Conservation (phyloP, 192 early-diverging fungal species). For the Geranomyces michiganensis region DNA sequence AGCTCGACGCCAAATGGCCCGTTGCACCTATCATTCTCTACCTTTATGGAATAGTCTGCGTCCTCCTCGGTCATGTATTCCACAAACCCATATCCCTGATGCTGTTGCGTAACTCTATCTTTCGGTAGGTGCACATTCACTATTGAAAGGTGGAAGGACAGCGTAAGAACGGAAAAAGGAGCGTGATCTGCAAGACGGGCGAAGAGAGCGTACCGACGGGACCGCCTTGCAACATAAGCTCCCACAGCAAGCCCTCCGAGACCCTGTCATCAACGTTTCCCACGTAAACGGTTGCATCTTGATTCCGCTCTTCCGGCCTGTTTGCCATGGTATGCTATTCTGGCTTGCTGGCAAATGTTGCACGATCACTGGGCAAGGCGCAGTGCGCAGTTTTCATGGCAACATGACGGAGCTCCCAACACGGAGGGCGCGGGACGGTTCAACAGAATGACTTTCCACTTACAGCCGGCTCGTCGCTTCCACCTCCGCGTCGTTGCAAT, state of each 20-base stretch:
- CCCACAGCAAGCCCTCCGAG: conserved; percentile 93
- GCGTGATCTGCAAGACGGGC: too few species aligned
- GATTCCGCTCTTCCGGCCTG: conserved; percentile 79
- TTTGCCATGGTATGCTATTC: conserved; percentile 16
- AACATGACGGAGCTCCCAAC: too few species aligned
- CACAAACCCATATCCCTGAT: conserved; percentile 95
- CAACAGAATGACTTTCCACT: too few species aligned
- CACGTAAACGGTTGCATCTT: conserved; percentile 96
- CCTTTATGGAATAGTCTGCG: conserved; percentile 92
- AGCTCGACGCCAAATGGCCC: too few species aligned
- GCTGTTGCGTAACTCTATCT: conserved; percentile 91
- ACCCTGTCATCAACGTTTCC: conserved; percentile 96
- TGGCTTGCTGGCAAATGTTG: too few species aligned
- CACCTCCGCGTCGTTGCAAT: background rate
- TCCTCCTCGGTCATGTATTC: conserved; percentile 94
- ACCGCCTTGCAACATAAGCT: conserved; percentile 97
- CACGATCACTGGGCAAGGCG: too few species aligned
- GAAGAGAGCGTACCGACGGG: conserved; percentile 72
- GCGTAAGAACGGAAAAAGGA: background rate
- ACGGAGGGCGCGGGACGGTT: too few species aligned
- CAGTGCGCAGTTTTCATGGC: too few species aligned
- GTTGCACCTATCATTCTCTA: conserved; percentile 6
- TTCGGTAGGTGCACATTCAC: conserved; percentile 97
- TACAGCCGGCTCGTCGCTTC: too few species aligned
- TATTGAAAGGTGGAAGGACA: background rate